Evolutionary conservation across 495 filamentous ascomycete genomes (phyloP).

Genomic region (Durotheca rogersii): DNA sequence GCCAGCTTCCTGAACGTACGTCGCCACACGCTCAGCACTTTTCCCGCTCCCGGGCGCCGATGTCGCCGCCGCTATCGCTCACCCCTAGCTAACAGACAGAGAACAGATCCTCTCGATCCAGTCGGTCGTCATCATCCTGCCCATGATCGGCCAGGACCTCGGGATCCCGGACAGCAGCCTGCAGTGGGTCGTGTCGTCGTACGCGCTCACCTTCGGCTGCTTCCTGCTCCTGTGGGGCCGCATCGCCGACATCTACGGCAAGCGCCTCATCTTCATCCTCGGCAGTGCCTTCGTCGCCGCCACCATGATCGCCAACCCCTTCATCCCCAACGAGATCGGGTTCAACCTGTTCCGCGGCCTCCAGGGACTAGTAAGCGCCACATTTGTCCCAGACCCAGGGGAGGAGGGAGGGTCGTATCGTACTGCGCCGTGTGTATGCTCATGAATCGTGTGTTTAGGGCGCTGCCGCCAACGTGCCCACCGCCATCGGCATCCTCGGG

Average conservation of each 20-base stretch:
- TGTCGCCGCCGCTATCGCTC: slow-evolving; percentile 2
- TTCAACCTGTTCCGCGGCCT: slow-evolving; percentile 71
- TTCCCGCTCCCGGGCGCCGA: not conserved
- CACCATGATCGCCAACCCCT: slow-evolving; percentile 64
- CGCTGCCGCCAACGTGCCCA: slow-evolving; percentile 64
- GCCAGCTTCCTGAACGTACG: slow-evolving; percentile 58
- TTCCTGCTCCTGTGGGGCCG: slow-evolving; percentile 74
- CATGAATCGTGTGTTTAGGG: slow-evolving; percentile 52
- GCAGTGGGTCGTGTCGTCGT: slow-evolving; percentile 65
- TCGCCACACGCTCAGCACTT: too few relatives aligned
- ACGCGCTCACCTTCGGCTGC: slow-evolving; percentile 64
- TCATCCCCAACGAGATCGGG: slow-evolving; percentile 63
- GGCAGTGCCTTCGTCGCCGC: slow-evolving; percentile 65
- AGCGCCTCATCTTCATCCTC: slow-evolving; percentile 65
- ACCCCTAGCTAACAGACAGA: too few relatives aligned
- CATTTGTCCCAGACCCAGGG: not conserved
- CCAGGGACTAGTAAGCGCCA: slow-evolving; percentile 61
- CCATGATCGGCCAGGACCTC: slow-evolving; percentile 56
- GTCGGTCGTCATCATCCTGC: slow-evolving; percentile 62
- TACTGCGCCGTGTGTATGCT: slow-evolving; percentile 19
- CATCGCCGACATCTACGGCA: slow-evolving; percentile 72
- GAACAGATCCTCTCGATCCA: slow-evolving; percentile 58
- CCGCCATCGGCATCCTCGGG: slow-evolving; percentile 64
- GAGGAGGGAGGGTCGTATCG: too few relatives aligned
- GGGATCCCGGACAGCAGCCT: slow-evolving; percentile 55